These are phyloP conservation scores for Paramecium caudatum DNA, from an alignment of 73 alveolate genomes.

Conservation along the genomic window DNA sequence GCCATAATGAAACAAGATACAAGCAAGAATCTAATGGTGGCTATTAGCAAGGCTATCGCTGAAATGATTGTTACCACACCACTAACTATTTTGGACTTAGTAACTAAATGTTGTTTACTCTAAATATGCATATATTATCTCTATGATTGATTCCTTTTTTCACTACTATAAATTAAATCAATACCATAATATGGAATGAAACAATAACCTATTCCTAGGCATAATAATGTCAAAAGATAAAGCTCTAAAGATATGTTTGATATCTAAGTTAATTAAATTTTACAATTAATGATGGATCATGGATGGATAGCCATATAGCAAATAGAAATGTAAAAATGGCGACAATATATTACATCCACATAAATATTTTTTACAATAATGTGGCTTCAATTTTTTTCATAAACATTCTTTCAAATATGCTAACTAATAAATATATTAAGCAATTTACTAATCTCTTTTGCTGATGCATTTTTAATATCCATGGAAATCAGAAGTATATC, in stretches of 20 bases:
- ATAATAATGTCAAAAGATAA: neutral
- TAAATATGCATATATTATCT: neutral
- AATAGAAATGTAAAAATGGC: neutral
- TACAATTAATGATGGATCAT: constrained; percentile 58
- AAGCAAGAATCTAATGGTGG: neutral
- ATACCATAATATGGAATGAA: constrained; percentile 35
- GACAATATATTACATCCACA: neutral
- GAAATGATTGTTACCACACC: constrained; percentile 22
- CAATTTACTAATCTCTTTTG: neutral
- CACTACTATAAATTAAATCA: neutral
- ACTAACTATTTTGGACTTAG: constrained; percentile 42
- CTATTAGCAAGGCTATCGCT: constrained; percentile 2
- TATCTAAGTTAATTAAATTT: neutral
- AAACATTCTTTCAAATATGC: neutral
- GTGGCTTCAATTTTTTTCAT: neutral
- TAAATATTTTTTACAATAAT: neutral
- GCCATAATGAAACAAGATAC: constrained; percentile 46
- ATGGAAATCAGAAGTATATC: neutral
- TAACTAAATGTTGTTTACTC: constrained; percentile 57
- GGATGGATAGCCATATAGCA: neutral
- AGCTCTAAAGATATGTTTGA: neutral
- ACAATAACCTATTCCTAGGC: neutral
- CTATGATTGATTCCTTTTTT: constrained; percentile 16
- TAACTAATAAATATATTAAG: neutral
- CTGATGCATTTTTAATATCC: neutral